Percentiles rank a stretch among this genome's conserved stretches.
Evolutionary conservation across 257 asterid genomes (phyloP).

Genomic region (Thymus mandschuricus): DNA sequence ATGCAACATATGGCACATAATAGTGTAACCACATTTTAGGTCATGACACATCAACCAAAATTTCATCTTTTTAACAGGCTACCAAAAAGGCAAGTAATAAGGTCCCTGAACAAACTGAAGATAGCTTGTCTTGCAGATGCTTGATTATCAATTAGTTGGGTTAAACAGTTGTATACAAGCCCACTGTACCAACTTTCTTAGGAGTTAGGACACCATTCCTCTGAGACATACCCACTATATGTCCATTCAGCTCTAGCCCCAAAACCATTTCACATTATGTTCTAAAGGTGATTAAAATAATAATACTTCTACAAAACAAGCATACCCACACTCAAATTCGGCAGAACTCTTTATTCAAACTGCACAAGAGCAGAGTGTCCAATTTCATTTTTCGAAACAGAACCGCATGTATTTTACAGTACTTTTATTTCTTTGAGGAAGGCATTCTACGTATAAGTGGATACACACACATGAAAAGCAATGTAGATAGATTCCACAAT

Average conservation of each 20-base stretch:
- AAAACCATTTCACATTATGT: background rate
- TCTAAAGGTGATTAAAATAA: background rate
- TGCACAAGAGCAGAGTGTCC: background rate
- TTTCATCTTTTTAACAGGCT: background rate
- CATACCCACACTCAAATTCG: background rate
- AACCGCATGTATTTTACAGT: too few relatives aligned
- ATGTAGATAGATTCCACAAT: background rate
- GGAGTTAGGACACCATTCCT: background rate
- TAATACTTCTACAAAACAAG: background rate
- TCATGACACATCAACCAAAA: background rate
- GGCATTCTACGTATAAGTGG: background rate
- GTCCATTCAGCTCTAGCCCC: conserved; percentile 15
- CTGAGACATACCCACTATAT: background rate
- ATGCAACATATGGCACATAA: background rate
- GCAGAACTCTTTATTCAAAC: background rate
- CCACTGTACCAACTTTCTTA: background rate
- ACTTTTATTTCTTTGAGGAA: too few relatives aligned
- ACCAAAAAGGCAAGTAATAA: background rate
- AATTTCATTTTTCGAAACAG: background rate
- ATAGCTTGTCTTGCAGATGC: conserved; percentile 2
- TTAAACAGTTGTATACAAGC: background rate
- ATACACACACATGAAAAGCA: background rate
- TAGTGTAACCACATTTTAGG: background rate
- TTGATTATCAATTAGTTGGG: background rate
- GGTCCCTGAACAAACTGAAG: background rate